Conservation (phyloP, 306 rosid species). For the Rosa chinensis region DNA sequence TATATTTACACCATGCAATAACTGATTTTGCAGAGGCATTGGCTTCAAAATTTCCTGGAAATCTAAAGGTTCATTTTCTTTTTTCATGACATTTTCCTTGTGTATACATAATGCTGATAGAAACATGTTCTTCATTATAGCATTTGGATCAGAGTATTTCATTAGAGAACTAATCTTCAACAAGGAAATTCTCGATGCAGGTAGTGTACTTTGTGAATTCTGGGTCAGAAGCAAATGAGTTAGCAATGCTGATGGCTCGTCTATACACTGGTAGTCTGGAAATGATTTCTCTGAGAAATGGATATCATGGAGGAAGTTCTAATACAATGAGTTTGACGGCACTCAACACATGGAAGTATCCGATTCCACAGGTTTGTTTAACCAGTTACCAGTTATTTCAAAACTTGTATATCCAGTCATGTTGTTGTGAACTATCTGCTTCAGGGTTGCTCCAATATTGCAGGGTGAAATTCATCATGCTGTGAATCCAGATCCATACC, state of each 20-base stretch:
- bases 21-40: conserved; percentile 79
- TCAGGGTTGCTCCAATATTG: conserved; percentile 23
- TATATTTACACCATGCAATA: conserved; percentile 69
- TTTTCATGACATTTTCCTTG: neutral
- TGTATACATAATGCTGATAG: no score
- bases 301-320: conserved; percentile 90
- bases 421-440: conserved; percentile 12
- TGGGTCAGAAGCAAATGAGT: conserved; percentile 88
- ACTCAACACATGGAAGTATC: conserved; percentile 82
- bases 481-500: conserved; percentile 85
- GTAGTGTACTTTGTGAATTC: conserved; percentile 94
- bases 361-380: conserved; percentile 77
- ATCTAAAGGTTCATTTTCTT: conserved; percentile 51
- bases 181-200: conserved; percentile 37
- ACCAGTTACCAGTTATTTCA: neutral
- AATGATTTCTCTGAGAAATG: conserved; percentile 87
- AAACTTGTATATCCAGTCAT: no score
- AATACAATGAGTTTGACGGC: conserved; percentile 75
- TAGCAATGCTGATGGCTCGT: conserved; percentile 91
- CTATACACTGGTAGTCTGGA: conserved; percentile 74
- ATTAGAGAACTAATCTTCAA: no score
- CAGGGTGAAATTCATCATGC: conserved; percentile 92
- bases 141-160: neutral
- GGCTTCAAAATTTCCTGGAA: conserved; percentile 81
- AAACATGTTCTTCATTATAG: neutral